Evolutionary conservation across 495 filamentous ascomycete genomes (phyloP), one percentile per base, ranked within the genome.

Genomic region (Tuber borchii): DNA sequence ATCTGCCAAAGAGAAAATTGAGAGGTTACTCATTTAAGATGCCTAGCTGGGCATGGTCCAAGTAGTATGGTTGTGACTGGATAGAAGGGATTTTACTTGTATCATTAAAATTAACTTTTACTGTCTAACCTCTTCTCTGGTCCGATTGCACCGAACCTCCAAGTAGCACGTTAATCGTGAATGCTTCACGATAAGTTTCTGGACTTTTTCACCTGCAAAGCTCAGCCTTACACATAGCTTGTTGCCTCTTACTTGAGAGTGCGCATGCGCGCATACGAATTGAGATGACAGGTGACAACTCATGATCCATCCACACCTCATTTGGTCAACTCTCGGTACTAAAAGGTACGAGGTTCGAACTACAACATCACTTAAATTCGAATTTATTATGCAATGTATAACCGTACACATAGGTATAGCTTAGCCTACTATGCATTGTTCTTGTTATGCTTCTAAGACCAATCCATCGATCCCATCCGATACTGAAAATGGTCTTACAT

Each of bases 1-100:
- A 75, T 85, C 87, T 69, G 85, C 98, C 81, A 97, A 95, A 88
- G 91, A 94, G 84, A 95, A 97, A 90, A 93, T 99, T 65, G 95
- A 99, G 88, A 89, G 95, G 82, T 88, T 97, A 74, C 93, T 95
- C 90, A 96, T 99, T 86, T 99, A 93, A 90, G 83, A 16, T 48
- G 61, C 40, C 16, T 9, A 34, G 72, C 46, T 72, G 34, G 71
- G 26, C 14, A 65, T 3, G 26, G 56, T 19, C 34, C 56, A 34
- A 31, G 56, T 19, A 34, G 56, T 34, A 22, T 26, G 22, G 22
- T 56, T 26, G 26, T 34, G 26, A 65, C 31, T 34, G 6, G 56
- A 65, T 65, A 34, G 26, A 65, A 12, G 26, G 14, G 12, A 31
- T 65, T 65, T 34, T 16, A 34, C 14, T 2, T 65, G 26, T 65